Evolutionary conservation across 306 rosid species (phyloP), one percentile per base, ranked within the genome.

Genomic region (Dalbergia oliveri): DNA sequence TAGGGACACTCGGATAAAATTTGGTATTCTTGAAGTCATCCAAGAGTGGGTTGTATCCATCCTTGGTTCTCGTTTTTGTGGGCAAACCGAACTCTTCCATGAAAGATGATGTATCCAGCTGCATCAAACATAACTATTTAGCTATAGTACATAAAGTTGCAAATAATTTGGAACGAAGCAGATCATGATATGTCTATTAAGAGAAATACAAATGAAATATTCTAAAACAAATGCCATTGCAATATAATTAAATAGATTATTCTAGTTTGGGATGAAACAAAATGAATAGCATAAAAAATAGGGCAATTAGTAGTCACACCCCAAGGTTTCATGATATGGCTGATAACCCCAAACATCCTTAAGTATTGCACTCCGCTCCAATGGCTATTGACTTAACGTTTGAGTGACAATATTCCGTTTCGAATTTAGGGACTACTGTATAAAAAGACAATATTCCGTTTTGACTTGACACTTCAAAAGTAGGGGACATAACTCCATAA

Each of bases 61-160:
- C 99, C 86, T 88, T 91, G 31, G 93, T 93, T 90, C 92, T 94
- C 6, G 95, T 91, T 87, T 87, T 94, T 8, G n/a, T 81, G 19
- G 97, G 95, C 90, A 93, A 84, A 72, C 97, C 97, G 62, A 94
- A 94, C 90, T 94, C 97, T 81, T 93, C 99, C 97, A 94, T 94
- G 86, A 94, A 94, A n/a, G 94, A 87, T n/a, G 95, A 94, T 33
- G 99, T 91, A 53, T 94, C 97, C 70, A 93, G 90, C 99, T 94
- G 60, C 84, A 86, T 58, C 77, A 81, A 56, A 56, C 21, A 72
- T 44, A 81, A 73, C 39, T 49, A 79, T 13, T 79, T 69, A 51
- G 71, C 50, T 7, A 66, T 8, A 79, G n/a, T 54, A 49, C 37
- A 75, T 54, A 44, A 43, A 51, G 54, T 47, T 43, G 54, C 26